phyloP scores from a whole-genome alignment of 1,139 yeast species.

The Wickerhamiella infanticola region DNA sequence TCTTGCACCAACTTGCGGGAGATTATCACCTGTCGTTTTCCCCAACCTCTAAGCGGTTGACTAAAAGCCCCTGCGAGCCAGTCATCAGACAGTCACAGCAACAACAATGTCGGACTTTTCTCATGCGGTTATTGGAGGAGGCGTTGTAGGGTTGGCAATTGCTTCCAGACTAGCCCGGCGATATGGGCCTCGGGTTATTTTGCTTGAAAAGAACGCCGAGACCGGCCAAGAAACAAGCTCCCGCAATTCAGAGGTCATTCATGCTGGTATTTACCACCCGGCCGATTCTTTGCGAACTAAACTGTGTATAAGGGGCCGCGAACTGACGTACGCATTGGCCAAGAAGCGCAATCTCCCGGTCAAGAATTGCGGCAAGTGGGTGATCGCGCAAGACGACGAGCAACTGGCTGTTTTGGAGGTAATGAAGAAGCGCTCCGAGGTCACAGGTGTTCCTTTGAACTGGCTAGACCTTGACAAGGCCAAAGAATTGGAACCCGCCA shows the following conservation, averaged over 20 bases:
- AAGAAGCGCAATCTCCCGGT: constrained; percentile 37
- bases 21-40: neutral
- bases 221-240: constrained; percentile 73
- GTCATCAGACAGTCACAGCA: neutral
- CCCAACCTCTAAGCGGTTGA: neutral
- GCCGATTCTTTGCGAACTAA: constrained; percentile 46
- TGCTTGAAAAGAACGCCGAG: constrained; percentile 50
- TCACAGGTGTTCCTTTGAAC: constrained; percentile 39
- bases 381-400: constrained; percentile 60
- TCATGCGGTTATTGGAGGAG: constrained; percentile 77
- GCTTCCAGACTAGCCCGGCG: constrained; percentile 51
- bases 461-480: constrained; percentile 36
- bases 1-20: neutral
- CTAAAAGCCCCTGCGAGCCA: neutral
- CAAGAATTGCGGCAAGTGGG: constrained; percentile 69
- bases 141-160: constrained; percentile 72
- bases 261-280: constrained; percentile 81
- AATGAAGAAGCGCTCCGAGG: constrained; percentile 34
- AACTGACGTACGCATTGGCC: constrained; percentile 41
- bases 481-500: constrained; percentile 42
- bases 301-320: constrained; percentile 62
- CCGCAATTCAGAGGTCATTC: constrained; percentile 82
- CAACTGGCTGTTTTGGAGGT: constrained; percentile 45
- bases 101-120: constrained; percentile 37
- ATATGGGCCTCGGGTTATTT: constrained; percentile 34